phyloP scores from a whole-genome alignment of 371 early-diverging fungal genomes.

The Rhizopus microsporus region DNA sequence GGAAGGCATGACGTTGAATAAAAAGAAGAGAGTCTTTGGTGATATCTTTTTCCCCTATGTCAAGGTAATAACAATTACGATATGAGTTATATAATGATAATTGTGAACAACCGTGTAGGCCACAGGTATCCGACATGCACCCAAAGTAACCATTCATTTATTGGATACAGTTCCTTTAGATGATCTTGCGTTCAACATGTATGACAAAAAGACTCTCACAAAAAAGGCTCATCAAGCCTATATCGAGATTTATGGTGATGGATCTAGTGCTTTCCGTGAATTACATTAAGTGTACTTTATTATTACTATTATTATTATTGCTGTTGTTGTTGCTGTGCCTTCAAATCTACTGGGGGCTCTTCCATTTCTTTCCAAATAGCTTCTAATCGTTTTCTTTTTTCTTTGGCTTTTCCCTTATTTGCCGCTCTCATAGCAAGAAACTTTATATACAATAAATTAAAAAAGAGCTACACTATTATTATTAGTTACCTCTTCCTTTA shows the following conservation, averaged over 20 bases:
- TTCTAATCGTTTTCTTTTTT: conserved; percentile 43
- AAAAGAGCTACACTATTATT: not conserved
- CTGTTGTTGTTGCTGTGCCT: not conserved
- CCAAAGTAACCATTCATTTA: conserved; percentile 48
- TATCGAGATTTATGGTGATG: conserved; percentile 11
- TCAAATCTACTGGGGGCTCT: conserved; percentile 40
- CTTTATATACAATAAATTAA: conserved; percentile 14
- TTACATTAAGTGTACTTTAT: not conserved
- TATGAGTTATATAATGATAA: not conserved
- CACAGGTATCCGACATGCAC: conserved; percentile 39
- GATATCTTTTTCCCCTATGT: conserved; percentile 37
- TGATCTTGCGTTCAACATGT: conserved; percentile 52
- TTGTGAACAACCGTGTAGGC: conserved; percentile 20
- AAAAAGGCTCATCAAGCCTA: conserved; percentile 16
- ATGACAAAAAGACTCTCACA: conserved; percentile 31
- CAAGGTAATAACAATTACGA: conserved; percentile 21
- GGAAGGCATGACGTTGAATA: conserved; percentile 26
- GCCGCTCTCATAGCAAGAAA: conserved; percentile 39
- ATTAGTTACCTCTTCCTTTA: conserved; percentile 42
- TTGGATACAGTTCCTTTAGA: conserved; percentile 48
- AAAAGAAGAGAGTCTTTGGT: conserved; percentile 37
- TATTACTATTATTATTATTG: not conserved
- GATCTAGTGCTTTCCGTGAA: conserved; percentile 1
- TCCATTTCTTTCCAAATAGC: conserved; percentile 52
- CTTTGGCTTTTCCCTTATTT: conserved; percentile 38